Conservation (phyloP, 257 asterid genomes). For the Solanum arcanum region DNA sequence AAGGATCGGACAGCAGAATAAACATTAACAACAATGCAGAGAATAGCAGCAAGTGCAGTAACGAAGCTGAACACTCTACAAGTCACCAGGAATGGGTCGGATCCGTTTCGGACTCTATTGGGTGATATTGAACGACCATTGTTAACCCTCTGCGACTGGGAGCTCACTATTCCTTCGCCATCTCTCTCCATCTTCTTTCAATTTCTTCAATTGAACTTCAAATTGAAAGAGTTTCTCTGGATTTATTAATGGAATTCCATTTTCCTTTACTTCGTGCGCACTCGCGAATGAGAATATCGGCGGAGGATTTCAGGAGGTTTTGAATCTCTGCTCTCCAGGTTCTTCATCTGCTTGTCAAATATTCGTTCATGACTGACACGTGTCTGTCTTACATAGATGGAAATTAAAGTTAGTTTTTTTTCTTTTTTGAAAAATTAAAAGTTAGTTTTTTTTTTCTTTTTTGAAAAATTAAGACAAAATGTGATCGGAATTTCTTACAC, state of each 20-base stretch:
- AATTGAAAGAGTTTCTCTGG: not conserved
- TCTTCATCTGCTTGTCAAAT: not conserved
- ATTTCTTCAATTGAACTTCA: not conserved
- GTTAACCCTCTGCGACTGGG: not conserved
- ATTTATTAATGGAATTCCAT: not conserved
- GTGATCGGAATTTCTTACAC: not conserved
- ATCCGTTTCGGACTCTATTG: conserved; percentile 20
- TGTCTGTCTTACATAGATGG: not conserved
- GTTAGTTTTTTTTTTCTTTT: not conserved
- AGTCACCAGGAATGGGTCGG: conserved; percentile 46
- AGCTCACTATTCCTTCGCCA: not conserved
- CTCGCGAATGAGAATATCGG: not conserved
- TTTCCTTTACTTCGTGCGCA: not conserved
- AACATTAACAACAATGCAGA: conserved; percentile 75
- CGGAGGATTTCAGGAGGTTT: not conserved
- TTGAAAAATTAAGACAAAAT: not conserved
- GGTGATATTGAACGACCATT: conserved; percentile 2
- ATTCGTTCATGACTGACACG: conserved; percentile 1
- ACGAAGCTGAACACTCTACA: conserved; percentile 66
- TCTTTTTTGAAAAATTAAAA: too few relatives aligned
- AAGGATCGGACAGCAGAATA: conserved; percentile 83
- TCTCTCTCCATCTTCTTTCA: conserved; percentile 9
- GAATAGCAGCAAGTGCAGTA: conserved; percentile 59
- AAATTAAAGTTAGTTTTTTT: not conserved
- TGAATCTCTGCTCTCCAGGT: not conserved